phyloP scores from a whole-genome alignment of 257 asterid genomes.

The Striga asiatica region DNA sequence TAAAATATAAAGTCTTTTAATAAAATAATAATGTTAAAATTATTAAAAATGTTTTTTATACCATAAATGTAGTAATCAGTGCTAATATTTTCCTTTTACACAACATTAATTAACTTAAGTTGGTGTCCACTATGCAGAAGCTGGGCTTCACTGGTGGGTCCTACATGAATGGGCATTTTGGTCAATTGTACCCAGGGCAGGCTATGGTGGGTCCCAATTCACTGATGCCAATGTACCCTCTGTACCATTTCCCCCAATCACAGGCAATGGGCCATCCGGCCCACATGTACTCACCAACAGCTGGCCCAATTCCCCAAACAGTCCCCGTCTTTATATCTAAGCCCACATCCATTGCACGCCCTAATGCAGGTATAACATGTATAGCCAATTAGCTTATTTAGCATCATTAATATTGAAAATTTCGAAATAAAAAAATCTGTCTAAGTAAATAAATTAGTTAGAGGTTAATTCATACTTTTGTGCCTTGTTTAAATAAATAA shows the following conservation, averaged over 20 bases:
- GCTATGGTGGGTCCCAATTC: constrained; percentile 57
- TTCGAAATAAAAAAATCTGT: no score
- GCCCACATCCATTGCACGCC: constrained; percentile 59
- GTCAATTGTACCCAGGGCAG: constrained; percentile 62
- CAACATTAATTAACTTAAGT: no score
- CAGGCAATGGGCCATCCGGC: constrained; percentile 89
- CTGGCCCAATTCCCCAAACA: constrained; percentile 45
- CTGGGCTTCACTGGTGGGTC: constrained; percentile 62
- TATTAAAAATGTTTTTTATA: no score
- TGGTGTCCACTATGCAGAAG: constrained; percentile 32
- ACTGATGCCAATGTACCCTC: constrained; percentile 74
- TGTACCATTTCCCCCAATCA: constrained; percentile 52
- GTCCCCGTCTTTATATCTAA: constrained; percentile 51
- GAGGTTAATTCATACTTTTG: no score
- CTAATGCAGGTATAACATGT: constrained; percentile 44
- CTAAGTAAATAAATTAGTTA: no score
- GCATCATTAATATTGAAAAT: no score
- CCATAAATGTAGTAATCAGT: no score
- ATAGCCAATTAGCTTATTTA: not conserved
- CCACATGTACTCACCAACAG: constrained; percentile 45
- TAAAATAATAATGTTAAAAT: no score
- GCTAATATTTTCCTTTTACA: no score
- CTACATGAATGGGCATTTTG: constrained; percentile 72
- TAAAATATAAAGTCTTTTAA: no score
- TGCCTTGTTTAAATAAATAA: no score